These are phyloP conservation scores for Phytophthora brassicae DNA, from an alignment of 352 stramenopile species.

Conservation along the genomic window DNA sequence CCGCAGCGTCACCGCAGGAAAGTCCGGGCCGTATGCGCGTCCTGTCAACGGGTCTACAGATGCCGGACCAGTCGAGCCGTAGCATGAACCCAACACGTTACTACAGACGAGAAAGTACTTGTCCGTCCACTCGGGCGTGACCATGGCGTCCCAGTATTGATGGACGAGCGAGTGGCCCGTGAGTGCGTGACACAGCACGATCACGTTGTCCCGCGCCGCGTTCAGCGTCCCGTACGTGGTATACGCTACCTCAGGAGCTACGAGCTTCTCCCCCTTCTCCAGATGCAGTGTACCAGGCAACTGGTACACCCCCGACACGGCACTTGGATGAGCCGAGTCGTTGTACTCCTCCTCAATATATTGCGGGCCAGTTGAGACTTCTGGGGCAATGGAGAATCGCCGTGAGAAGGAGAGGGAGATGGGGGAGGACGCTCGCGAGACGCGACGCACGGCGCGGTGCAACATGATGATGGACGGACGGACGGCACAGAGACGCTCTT, in stretches of 20 bases:
- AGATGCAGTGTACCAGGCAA: conserved; percentile 48
- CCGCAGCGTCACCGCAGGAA: conserved; percentile 91
- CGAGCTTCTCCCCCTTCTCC: conserved; percentile 67
- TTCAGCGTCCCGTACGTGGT: conserved; percentile 95
- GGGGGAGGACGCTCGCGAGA: conserved; percentile 8
- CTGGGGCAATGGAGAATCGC: conserved; percentile 16
- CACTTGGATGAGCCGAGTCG: conserved; percentile 46
- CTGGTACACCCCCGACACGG: conserved; percentile 44
- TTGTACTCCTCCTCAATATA: conserved; percentile 69
- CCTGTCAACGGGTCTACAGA: conserved; percentile 77
- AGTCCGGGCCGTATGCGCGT: conserved; percentile 83
- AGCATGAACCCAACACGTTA: conserved; percentile 96
- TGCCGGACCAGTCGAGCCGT: conserved; percentile 90
- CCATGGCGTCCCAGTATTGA: conserved; percentile 93
- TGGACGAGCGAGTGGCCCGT: conserved; percentile 94
- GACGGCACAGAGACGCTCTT: conserved; percentile 5
- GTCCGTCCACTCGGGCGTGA: conserved; percentile 94
- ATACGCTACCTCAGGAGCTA: conserved; percentile 87
- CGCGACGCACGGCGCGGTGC: conserved; percentile 21
- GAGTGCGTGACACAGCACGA: conserved; percentile 95
- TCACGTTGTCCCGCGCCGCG: conserved; percentile 82
- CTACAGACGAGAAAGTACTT: conserved; percentile 97
- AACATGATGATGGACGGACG: conserved; percentile 25
- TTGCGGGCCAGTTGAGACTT: conserved; percentile 9
- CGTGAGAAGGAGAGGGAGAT: conserved; percentile 8